Percentiles rank a stretch among this genome's conserved stretches.
Evolutionary conservation across 2,329 filamentous ascomycete species (phyloP).

Genomic region (Aspergillus vadensis): DNA sequence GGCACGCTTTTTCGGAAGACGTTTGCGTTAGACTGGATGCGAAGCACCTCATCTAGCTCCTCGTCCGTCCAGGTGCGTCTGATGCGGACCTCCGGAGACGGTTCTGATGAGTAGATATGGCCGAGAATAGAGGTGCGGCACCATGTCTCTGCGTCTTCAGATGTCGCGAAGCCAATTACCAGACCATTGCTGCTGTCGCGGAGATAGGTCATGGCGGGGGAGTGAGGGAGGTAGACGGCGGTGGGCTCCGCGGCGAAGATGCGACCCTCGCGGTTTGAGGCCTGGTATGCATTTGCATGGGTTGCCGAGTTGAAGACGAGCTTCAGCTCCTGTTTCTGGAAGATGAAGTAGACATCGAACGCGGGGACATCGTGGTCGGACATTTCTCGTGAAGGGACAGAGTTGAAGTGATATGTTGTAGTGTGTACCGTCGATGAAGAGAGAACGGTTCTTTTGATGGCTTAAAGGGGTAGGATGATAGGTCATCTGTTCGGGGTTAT

Average conservation of each 20-base stretch:
- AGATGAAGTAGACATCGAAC: slow-evolving; percentile 4
- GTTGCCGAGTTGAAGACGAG: not conserved
- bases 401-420: not conserved
- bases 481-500: no score
- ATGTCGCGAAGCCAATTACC: not conserved
- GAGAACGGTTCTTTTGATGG: not conserved
- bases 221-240: slow-evolving; percentile 1
- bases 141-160: not conserved
- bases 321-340: slow-evolving; percentile 12
- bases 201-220: not conserved
- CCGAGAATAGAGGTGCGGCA: not conserved
- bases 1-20: not conserved
- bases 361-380: not conserved
- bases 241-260: slow-evolving; percentile 6
- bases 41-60: not conserved
- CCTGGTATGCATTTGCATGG: slow-evolving; percentile 5
- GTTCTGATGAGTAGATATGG: not conserved
- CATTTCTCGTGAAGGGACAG: not conserved
- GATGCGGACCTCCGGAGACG: not conserved
- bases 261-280: slow-evolving; percentile 7
- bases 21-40: not conserved
- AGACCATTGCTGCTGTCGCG: slow-evolving; percentile 4
- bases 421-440: not conserved
- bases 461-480: not conserved
- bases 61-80: slow-evolving; percentile 1